phyloP scores from a whole-genome alignment of 116 monocot genomes.

The Dioscorea cayenensis region DNA sequence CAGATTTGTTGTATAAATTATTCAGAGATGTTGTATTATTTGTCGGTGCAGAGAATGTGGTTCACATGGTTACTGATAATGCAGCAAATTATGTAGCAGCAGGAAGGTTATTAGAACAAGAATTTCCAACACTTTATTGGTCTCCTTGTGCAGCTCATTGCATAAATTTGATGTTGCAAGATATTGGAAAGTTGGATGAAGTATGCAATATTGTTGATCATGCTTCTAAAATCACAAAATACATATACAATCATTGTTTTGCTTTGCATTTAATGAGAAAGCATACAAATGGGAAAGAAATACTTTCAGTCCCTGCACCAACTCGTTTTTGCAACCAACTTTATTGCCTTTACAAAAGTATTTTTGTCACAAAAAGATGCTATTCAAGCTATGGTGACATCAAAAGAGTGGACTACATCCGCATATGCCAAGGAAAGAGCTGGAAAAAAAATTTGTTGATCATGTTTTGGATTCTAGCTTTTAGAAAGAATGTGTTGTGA shows the following conservation, averaged over 20 bases:
- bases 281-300: slow-evolving; percentile 65
- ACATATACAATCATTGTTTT: slow-evolving; percentile 50
- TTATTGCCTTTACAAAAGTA: slow-evolving; percentile 56
- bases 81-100: slow-evolving; percentile 53
- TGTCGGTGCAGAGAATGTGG: slow-evolving; percentile 62
- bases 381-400: slow-evolving; percentile 51
- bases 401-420: slow-evolving; percentile 64
- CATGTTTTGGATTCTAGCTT: slow-evolving; percentile 41
- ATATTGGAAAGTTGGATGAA: slow-evolving; percentile 51
- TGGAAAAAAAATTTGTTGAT: slow-evolving; percentile 29
- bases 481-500: slow-evolving; percentile 54
- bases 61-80: slow-evolving; percentile 76
- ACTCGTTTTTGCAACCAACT: slow-evolving; percentile 27
- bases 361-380: slow-evolving; percentile 52
- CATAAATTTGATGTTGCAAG: slow-evolving; percentile 72
- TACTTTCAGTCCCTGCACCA: slow-evolving; percentile 53
- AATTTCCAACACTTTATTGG: slow-evolving; percentile 88
- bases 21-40: slow-evolving; percentile 69
- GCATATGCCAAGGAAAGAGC: slow-evolving; percentile 49
- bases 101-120: slow-evolving; percentile 50
- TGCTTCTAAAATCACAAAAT: slow-evolving; percentile 63
- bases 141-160: slow-evolving; percentile 65
- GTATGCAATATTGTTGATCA: slow-evolving; percentile 49
- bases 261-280: slow-evolving; percentile 69
- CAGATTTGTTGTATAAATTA: slow-evolving; percentile 71